A percentile compares a stretch with the other conserved stretches of the same genome.
Evolutionary conservation across 2,329 filamentous ascomycete species (phyloP).

Genomic region (Talaromyces sp.): DNA sequence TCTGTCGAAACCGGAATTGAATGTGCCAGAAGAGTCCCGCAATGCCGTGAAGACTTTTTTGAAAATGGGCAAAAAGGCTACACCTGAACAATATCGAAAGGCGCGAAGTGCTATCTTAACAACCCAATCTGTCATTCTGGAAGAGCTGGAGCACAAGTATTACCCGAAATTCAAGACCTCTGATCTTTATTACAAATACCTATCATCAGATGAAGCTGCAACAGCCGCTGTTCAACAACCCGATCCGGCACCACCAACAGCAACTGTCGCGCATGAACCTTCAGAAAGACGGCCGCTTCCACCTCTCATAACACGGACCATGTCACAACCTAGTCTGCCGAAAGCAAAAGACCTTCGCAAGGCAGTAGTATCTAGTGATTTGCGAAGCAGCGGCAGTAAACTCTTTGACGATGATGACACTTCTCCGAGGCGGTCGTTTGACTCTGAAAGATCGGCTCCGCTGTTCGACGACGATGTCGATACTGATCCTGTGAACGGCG

Average conservation of each 20-base stretch:
- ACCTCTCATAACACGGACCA: slow-evolving; percentile 41
- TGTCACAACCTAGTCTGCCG: slow-evolving; percentile 39
- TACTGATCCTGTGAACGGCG: slow-evolving; percentile 58
- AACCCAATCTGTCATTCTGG: slow-evolving; percentile 76
- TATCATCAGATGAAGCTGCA: slow-evolving; percentile 73
- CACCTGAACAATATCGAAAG: slow-evolving; percentile 72
- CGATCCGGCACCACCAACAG: slow-evolving; percentile 14
- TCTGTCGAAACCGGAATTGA: slow-evolving; percentile 73
- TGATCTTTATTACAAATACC: slow-evolving; percentile 91
- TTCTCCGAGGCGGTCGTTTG: slow-evolving; percentile 60
- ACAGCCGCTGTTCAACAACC: slow-evolving; percentile 27
- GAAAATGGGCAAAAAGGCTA: slow-evolving; percentile 68
- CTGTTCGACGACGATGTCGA: slow-evolving; percentile 79
- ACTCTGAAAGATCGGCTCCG: slow-evolving; percentile 54
- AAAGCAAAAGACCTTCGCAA: slow-evolving; percentile 52
- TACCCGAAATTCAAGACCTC: slow-evolving; percentile 86
- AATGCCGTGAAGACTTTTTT: slow-evolving; percentile 72
- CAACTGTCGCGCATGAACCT: slow-evolving; percentile 20
- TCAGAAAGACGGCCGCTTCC: slow-evolving; percentile 37
- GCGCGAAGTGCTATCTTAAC: slow-evolving; percentile 76
- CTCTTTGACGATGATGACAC: slow-evolving; percentile 42
- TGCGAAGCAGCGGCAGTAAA: slow-evolving; percentile 43
- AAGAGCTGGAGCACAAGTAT: slow-evolving; percentile 75
- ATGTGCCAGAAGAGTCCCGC: slow-evolving; percentile 65
- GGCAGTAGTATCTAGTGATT: slow-evolving; percentile 56